Conservation (phyloP, 1,284 basidiomycete genomes). For the Wolfiporia cocos region DNA sequence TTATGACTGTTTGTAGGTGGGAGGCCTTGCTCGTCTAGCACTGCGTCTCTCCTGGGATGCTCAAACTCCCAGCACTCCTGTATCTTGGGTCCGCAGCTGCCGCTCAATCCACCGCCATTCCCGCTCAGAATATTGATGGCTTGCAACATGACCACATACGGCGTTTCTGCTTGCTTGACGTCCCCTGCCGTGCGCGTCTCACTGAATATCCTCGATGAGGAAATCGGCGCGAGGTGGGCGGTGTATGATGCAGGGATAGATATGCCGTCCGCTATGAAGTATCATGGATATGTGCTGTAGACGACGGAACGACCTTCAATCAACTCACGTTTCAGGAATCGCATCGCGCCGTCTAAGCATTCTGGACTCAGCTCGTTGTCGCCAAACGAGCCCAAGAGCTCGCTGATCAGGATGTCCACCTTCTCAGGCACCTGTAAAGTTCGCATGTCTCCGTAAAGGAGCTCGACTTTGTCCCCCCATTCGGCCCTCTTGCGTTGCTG, state of each 20-base stretch:
- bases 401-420: conserved; percentile 93
- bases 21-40: conserved; percentile 68
- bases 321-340: conserved; percentile 79
- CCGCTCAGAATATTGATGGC: conserved; percentile 86
- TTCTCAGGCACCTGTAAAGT: conserved; percentile 72
- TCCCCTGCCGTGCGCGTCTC: conserved; percentile 66
- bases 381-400: conserved; percentile 94
- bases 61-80: conserved; percentile 99
- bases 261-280: conserved; percentile 73
- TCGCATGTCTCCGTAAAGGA: conserved; percentile 95
- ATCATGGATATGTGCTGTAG: not conserved
- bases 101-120: conserved; percentile 50
- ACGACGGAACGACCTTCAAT: not conserved
- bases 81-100: conserved; percentile 73
- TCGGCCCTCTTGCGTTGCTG: conserved; percentile 77
- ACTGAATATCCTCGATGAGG: conserved; percentile 88
- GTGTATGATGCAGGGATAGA: conserved; percentile 97
- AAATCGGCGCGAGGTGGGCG: conserved; percentile 89
- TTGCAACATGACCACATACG: conserved; percentile 98
- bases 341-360: conserved; percentile 92
- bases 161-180: conserved; percentile 76
- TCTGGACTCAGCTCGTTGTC: conserved; percentile 99
- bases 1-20: conserved; percentile 89
- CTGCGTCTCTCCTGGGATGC: conserved; percentile 80
- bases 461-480: conserved; percentile 79